Base-by-base conservation (phyloP, 2,329 filamentous ascomycete genomes). In the Piedraia hortae region DNA sequence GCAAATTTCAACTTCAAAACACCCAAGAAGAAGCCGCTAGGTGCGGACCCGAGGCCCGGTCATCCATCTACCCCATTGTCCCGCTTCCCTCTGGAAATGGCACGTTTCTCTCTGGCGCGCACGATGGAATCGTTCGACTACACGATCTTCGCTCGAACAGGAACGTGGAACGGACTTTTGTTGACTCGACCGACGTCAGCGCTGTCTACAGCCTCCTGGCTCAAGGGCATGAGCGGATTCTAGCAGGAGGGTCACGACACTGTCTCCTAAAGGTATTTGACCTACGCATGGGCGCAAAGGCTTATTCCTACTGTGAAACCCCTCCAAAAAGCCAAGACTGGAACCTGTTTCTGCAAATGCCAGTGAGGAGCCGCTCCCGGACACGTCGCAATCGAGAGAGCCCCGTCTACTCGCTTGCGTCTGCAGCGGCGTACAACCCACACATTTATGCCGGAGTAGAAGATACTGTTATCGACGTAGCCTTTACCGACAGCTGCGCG, bases 261-360 rank as follows among this genome's bases (percentile, higher is more conserved):
- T 55, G 51, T 19, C 46, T 65, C 22, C 41, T 69, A 19, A 67
- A 67, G 31, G 44, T 66, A 4, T 69, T 64, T 30, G 62, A 70
- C 31, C 36, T 69, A 19, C 58, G 63, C 12, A 46, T 62, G 33
- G 37, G 37, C 5, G 31, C 34, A 2, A 38, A 37, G 20, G 32
- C 32, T 25, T 42, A 42, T 27, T 30, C 24, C 24, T 38, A 38
- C 21, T 31, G 43, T 10, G 31, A 44, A n/a, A 17, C 12, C 17
- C 21, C 6, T 17, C 21, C 10, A 22, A 9, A 22, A 10, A 18
- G 10, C 13, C 9, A 17, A 4, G 17, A 17, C 14, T n/a, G 17
- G 9, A 22, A 12, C 2, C 12, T 13, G 12, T 11, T 17, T 9
- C 13, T 14, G 4, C 13, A 16, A 6, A 22, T 10, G 15, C 21